A percentile compares a stretch with the other conserved stretches of the same genome.
Conservation (phyloP, 2,329 filamentous ascomycete species). For the Pestalotiopsis sp. region DNA sequence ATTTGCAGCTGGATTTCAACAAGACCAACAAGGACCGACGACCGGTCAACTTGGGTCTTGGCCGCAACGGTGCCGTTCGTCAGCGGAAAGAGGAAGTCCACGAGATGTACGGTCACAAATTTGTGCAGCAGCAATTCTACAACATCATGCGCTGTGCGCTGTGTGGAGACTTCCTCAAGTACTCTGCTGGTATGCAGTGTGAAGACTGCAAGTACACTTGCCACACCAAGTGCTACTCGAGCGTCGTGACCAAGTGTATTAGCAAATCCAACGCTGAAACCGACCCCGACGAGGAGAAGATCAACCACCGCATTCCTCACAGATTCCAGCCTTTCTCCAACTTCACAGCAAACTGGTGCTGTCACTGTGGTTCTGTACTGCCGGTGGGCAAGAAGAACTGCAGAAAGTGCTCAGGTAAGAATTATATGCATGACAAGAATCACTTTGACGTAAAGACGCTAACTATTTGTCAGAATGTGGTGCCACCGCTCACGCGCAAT, state of each 20-base stretch:
- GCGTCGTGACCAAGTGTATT: slow-evolving; percentile 98
- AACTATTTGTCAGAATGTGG: slow-evolving; percentile 70
- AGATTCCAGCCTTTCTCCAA: slow-evolving; percentile 97
- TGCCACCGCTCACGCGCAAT: slow-evolving; percentile 88
- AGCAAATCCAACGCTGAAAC: slow-evolving; percentile 99
- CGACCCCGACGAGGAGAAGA: slow-evolving; percentile 98
- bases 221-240: slow-evolving; percentile 94
- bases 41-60: slow-evolving; percentile 85
- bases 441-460: slow-evolving; percentile 20
- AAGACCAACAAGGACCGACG: slow-evolving; percentile 86
- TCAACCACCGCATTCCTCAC: slow-evolving; percentile 98
- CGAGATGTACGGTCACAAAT: slow-evolving; percentile 99
- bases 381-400: slow-evolving; percentile 95
- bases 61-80: slow-evolving; percentile 92
- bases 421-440: slow-evolving; percentile 8
- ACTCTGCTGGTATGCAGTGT: slow-evolving; percentile 98
- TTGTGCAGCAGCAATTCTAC: slow-evolving; percentile 98
- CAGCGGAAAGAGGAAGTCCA: slow-evolving; percentile 98
- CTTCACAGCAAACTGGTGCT: slow-evolving; percentile 98
- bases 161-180: slow-evolving; percentile 97
- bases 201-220: slow-evolving; percentile 99
- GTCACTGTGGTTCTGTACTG: slow-evolving; percentile 94
- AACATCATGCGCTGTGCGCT: slow-evolving; percentile 99
- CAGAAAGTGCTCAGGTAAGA: slow-evolving; percentile 82
- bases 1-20: slow-evolving; percentile 87